Conservation (phyloP, 345 rosid species). For the Laguncularia racemosa region DNA sequence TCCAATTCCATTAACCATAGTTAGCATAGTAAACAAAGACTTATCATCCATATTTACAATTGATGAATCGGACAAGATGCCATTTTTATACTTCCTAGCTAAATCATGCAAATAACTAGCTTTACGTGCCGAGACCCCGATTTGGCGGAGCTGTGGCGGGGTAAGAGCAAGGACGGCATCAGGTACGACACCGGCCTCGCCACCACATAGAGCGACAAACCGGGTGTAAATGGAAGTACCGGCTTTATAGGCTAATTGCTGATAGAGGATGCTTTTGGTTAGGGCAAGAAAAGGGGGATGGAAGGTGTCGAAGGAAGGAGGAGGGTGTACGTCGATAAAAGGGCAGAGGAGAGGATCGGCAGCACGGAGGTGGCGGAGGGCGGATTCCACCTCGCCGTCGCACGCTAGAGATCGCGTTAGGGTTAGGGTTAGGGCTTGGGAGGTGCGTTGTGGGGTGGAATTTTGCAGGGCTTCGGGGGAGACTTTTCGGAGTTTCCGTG, state of each 20-base stretch:
- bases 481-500: constrained; percentile 73
- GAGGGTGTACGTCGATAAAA: constrained; percentile 56
- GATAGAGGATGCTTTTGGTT: constrained; percentile 81
- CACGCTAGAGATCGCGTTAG: constrained; percentile 54
- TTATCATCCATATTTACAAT: constrained; percentile 92
- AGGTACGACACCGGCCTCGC: constrained; percentile 65
- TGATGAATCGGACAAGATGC: constrained; percentile 72
- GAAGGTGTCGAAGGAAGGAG: constrained; percentile 74
- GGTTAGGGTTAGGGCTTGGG: constrained; percentile 12
- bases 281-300: constrained; percentile 81
- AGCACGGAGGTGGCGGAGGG: constrained; percentile 66
- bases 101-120: constrained; percentile 93
- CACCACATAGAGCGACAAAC: constrained; percentile 76
- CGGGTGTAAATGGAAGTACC: constrained; percentile 89
- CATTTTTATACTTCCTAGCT: constrained; percentile 81
- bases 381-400: constrained; percentile 76
- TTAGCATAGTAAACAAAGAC: constrained; percentile 90
- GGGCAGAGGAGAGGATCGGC: constrained; percentile 66
- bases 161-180: constrained; percentile 60
- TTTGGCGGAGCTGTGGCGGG: constrained; percentile 80
- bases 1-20: constrained; percentile 98
- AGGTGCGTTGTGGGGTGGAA: constrained; percentile 13
- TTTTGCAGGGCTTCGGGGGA: constrained; percentile 36
- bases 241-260: constrained; percentile 83
- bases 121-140: constrained; percentile 88